These are phyloP conservation scores for Tilletia caries DNA, from an alignment of 1,284 basidiomycete genomes.

Conservation along the genomic window DNA sequence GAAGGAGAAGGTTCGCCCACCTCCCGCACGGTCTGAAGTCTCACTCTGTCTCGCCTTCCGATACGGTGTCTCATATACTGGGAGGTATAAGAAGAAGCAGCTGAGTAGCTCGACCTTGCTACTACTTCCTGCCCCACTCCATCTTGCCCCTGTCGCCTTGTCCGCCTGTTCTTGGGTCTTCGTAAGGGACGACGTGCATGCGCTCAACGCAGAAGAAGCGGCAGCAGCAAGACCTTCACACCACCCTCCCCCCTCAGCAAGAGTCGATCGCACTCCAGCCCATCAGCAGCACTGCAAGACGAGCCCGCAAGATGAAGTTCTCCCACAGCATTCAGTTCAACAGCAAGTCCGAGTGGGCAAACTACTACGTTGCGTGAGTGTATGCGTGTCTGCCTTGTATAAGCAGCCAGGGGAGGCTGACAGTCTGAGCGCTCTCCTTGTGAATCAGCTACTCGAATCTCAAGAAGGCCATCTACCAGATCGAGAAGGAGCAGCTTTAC, in stretches of 20 bases:
- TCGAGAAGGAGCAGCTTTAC: conserved; percentile 42
- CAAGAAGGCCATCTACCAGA: conserved; percentile 51
- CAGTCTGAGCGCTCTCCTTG: background rate
- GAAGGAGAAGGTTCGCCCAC: too few relatives aligned
- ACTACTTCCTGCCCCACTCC: too few relatives aligned
- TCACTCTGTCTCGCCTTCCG: too few relatives aligned
- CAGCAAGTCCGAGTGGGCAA: conserved; percentile 89
- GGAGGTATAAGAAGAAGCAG: too few relatives aligned
- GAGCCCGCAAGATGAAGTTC: conserved; percentile 22
- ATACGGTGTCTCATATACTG: too few relatives aligned
- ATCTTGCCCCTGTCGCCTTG: background rate
- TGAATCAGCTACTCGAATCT: conserved; percentile 44
- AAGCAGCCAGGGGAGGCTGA: background rate
- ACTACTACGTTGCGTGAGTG: conserved; percentile 69
- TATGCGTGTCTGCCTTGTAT: background rate
- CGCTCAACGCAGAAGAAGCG: background rate
- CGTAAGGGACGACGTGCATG: background rate
- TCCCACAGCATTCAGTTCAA: conserved; percentile 83
- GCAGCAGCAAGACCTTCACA: background rate
- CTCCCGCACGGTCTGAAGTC: too few relatives aligned
- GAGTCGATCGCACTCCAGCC: conserved; percentile 5
- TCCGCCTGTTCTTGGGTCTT: background rate
- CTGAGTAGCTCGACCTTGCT: too few relatives aligned
- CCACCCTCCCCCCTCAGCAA: background rate
- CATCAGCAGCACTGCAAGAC: too few relatives aligned